Evolutionary conservation across 768 basidiomycete genomes (phyloP).

Genomic region (Suillus decipiens): DNA sequence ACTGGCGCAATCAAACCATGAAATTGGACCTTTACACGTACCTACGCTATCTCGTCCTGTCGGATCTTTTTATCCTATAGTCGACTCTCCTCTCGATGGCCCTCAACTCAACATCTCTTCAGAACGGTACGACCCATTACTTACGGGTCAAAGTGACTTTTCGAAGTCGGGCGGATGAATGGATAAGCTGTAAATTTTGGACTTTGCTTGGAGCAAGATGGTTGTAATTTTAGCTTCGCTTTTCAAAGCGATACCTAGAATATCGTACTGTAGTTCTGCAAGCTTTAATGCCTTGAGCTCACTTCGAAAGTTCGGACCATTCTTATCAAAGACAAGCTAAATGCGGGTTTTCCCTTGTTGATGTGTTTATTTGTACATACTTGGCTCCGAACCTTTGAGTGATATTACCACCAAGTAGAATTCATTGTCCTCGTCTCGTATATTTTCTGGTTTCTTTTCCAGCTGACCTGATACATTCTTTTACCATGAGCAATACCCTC

Average conservation of each 20-base stretch:
- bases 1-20: conserved; percentile 20
- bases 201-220: not conserved
- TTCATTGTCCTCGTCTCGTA: conserved; percentile 19
- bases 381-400: conserved; percentile 18
- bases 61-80: conserved; percentile 40
- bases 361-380: conserved; percentile 23
- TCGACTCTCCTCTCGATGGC: conserved; percentile 39
- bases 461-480: conserved; percentile 27
- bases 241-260: not conserved
- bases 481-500: conserved; percentile 32
- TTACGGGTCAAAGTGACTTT: not conserved
- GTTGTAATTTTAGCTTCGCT: not conserved
- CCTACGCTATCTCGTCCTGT: conserved; percentile 26
- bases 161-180: conserved; percentile 1
- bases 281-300: not conserved
- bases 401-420: conserved; percentile 9
- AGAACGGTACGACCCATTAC: conserved; percentile 33
- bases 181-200: not conserved
- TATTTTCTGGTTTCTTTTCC: conserved; percentile 14
- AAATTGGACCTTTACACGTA: conserved; percentile 12
- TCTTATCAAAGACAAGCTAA: not conserved
- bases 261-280: conserved; percentile 3
- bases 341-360: not conserved
- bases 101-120: conserved; percentile 32
- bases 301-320: not conserved